Percentiles rank a stretch among this genome's conserved stretches.
Evolutionary conservation across 2,329 filamentous ascomycete genomes (phyloP).

Genomic region (Fusarium stilboides): DNA sequence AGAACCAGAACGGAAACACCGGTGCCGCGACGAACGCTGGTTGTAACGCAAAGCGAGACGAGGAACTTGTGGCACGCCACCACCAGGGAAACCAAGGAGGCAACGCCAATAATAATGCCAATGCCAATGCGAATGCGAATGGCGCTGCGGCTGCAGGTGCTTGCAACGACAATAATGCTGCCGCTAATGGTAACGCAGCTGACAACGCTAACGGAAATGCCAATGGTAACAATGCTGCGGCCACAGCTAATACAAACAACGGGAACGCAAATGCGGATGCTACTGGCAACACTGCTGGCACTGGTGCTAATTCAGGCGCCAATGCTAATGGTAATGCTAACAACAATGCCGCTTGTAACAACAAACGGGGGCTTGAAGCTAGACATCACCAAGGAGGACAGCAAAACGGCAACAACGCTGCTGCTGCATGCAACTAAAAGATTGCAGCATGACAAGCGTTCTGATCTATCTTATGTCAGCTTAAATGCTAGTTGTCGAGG

Average conservation of each 20-base stretch:
- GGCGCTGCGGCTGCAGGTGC: too few relatives aligned
- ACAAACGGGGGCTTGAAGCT: background rate
- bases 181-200: too few relatives aligned
- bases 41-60: slow-evolving; percentile 25
- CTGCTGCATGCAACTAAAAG: slow-evolving; percentile 13
- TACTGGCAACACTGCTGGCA: background rate
- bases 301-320: background rate
- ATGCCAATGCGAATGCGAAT: background rate
- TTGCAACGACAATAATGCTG: slow-evolving; percentile 6
- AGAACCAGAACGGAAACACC: slow-evolving; percentile 6
- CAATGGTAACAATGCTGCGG: too few relatives aligned
- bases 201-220: too few relatives aligned
- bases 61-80: slow-evolving; percentile 17
- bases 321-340: background rate
- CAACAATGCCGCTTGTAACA: slow-evolving; percentile 3
- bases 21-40: slow-evolving; percentile 3
- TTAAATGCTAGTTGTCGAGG: fast-evolving
- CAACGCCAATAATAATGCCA: slow-evolving; percentile 10
- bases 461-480: background rate
- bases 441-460: background rate
- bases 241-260: too few relatives aligned
- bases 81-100: slow-evolving; percentile 17
- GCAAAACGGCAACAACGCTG: background rate
- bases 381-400: slow-evolving; percentile 3
- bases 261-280: background rate